Evolutionary conservation across 495 filamentous ascomycete genomes (phyloP), one percentile per base, ranked within the genome.

Genomic region (Aspergillus mulundensis): DNA sequence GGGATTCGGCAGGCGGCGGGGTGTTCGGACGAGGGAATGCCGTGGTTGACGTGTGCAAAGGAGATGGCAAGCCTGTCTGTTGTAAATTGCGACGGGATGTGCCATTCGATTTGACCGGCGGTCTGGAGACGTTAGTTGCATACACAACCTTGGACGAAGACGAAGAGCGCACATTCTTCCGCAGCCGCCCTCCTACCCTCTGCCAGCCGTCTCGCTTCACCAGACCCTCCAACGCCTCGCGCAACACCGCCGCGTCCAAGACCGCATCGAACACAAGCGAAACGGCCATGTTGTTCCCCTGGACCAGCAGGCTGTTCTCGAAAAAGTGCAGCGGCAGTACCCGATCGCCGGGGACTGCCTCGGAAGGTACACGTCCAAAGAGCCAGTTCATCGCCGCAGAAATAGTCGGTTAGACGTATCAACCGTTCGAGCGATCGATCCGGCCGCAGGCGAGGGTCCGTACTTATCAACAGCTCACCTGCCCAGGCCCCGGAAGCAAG

Each of bases 251-350:
- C 1, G 77, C 66, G 28, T 80, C 76, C 0, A 81, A 64, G 25
- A 80, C 71, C n/a, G 78, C 73, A 53, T 81, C 72, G 45, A 81
- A 79, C 3, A 68, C 67, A n/a, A 81, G 56, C 11, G 62, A 64
- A 7, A 57, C 62, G 30, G 62, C 62, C 62, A 64, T 64, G 40
- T 64, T 64, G 30, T 64, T 64, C 0, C 62, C 62, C 45, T 61
- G 62, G 21, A 64, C 59, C 5, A 64, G 49, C n/a, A 49, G 53
- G 48, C 53, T 61, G 23, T 61, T 54, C 32, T 64, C 62, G 38
- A 64, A 64, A 48, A 64, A 64, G 46, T 64, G 62, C 44, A 64
- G 44, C 19, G 62, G 62, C 18, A 59, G 46, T 23, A 64, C 53
- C 25, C 46, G 58, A 32, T 64, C 62, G n/a, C 59, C 56, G 2